phyloP scores from a whole-genome alignment of 2,329 filamentous ascomycete genomes.

The Colletotrichum sp. region DNA sequence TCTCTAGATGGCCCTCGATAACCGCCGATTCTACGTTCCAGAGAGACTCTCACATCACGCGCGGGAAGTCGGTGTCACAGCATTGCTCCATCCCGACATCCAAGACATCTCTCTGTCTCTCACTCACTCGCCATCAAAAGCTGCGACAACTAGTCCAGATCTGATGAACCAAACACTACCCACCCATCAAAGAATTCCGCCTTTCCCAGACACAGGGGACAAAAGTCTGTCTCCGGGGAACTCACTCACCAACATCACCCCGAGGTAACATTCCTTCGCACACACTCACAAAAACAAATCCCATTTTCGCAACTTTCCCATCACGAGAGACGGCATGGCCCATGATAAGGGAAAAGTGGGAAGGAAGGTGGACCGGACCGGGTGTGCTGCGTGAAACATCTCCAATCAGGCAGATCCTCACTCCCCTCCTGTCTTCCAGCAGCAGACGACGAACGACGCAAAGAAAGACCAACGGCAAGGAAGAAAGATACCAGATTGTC shows the following conservation, averaged over 20 bases:
- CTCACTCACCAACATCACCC: not conserved
- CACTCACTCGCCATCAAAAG: not conserved
- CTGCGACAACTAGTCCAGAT: not conserved
- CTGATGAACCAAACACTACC: not conserved
- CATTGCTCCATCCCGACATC: not conserved
- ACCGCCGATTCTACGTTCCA: not conserved
- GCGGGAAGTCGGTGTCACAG: not conserved
- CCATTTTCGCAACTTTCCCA: not conserved
- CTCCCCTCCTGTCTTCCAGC: not conserved
- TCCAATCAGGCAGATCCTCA: not conserved
- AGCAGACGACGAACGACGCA: not conserved
- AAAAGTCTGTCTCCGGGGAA: not conserved
- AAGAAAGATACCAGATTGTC: not conserved
- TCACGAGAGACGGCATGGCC: not conserved
- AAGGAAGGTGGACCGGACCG: not conserved
- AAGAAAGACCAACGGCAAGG: not conserved
- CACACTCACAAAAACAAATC: not conserved
- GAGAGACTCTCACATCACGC: not conserved
- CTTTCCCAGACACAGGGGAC: not conserved
- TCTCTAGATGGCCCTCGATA: not conserved
- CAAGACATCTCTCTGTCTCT: not conserved
- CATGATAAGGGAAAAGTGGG: not conserved
- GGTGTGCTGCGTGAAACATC: constrained; percentile 9
- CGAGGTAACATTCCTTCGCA: not conserved
- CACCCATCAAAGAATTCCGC: not conserved